Evolutionary conservation across 768 basidiomycete genomes (phyloP), one percentile per base, ranked within the genome.

Genomic region (Hericium rajendrae): DNA sequence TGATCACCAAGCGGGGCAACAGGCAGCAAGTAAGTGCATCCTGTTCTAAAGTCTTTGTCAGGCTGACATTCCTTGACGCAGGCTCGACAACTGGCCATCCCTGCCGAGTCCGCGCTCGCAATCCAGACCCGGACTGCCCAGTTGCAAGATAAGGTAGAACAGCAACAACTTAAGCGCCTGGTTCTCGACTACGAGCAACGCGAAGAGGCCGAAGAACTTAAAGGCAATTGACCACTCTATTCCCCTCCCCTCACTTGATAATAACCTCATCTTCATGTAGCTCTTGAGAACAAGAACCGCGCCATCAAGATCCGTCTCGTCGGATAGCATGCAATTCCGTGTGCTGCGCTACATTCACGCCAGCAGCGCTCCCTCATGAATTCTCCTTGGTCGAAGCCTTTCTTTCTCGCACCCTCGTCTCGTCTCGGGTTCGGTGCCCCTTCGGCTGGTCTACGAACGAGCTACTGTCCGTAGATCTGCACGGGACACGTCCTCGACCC

Each of bases 141-240:
- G 66, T 74, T 91, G 60, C 93, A 94, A 68, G 93, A 94, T 71
- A 91, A 87, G 71, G 92, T 91, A 6, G 97, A 99, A 68, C 95
- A 98, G 64, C 93, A 98, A 70, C 91, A 97, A 60, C 74, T 99
- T 63, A 99, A 99, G 74, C 83, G 86, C n/a, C 79, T 98, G 18
- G 97, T 97, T 3, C 79, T 95, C 54, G 81, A 92, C 68, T 94
- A 92, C 61, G 91, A 92, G 66, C 91, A 92, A 64, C 86, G 86
- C 38, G 91, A 92, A 69, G 91, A 91, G 71, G 86, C 80, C 3
- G 88, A 91, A 67, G 88, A 90, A 65, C 65, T 88, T 63, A 88
- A 83, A 80, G 87, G 88, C 86, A 43, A 61, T 56, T 28, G 16
- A 37, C 9, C 54, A 8, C 8, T 26, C 26, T 49, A 16, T 26